phyloP scores from a whole-genome alignment of 352 stramenopile species.

The Phytophthora melonis region DNA sequence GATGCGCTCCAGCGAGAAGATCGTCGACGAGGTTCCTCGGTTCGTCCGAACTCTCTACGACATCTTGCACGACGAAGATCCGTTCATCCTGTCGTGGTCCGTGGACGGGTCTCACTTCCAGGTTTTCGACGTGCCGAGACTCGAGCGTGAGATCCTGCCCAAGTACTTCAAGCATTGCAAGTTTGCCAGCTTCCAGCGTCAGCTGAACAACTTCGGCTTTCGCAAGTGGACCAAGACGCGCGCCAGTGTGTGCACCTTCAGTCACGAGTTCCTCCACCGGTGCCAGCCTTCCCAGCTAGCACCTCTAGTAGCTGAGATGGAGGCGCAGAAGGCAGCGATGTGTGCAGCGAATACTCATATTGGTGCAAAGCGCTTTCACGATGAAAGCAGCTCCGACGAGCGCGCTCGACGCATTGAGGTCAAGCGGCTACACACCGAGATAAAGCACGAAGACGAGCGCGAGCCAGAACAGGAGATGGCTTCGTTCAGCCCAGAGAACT shows the following conservation, averaged over 20 bases:
- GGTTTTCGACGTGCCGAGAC: constrained; percentile 66
- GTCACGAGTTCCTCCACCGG: constrained; percentile 67
- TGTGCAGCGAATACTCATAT: constrained; percentile 26
- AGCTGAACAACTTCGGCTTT: constrained; percentile 94
- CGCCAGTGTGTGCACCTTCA: constrained; percentile 72
- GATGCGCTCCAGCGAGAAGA: constrained; percentile 24
- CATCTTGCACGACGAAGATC: constrained; percentile 75
- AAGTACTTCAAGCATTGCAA: constrained; percentile 94
- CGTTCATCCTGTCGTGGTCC: constrained; percentile 68
- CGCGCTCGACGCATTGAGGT: constrained; percentile 12
- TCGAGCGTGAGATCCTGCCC: constrained; percentile 88
- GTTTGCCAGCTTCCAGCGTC: constrained; percentile 91
- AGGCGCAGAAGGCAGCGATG: constrained; percentile 29
- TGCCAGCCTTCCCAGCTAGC: constrained; percentile 43
- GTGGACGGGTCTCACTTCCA: constrained; percentile 73
- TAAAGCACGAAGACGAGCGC: constrained; percentile 23
- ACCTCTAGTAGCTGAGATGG: constrained; percentile 28
- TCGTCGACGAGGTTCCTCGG: constrained; percentile 61
- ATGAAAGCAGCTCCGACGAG: constrained; percentile 13
- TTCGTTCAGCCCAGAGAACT: constrained; percentile 25
- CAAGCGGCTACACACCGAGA: constrained; percentile 20
- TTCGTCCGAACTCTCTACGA: constrained; percentile 78
- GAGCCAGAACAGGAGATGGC: constrained; percentile 38
- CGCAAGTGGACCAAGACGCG: constrained; percentile 82
- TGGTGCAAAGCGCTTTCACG: constrained; percentile 20